Conservation (phyloP, 2,329 filamentous ascomycete species). For the Cyphellophora attinorum region DNA sequence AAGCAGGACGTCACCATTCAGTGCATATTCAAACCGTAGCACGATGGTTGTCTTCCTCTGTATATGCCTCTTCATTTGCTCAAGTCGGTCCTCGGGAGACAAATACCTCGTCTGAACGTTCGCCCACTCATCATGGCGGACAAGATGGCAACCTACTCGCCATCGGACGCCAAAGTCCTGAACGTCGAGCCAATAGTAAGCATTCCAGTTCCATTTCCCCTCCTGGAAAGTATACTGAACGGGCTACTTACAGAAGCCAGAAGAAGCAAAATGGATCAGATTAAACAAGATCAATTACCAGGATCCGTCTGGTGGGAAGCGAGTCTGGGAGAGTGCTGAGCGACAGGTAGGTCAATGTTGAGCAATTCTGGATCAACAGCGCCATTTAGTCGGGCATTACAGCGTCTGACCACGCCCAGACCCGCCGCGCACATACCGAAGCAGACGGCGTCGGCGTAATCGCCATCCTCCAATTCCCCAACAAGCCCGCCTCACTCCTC, state of each 20-base stretch:
- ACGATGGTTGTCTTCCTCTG: too few species aligned
- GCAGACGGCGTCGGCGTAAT: conserved; percentile 53
- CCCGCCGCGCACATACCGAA: conserved; percentile 32
- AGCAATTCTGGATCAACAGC: too few species aligned
- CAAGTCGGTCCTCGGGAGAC: too few species aligned
- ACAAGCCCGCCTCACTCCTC: conserved; percentile 32
- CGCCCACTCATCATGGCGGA: conserved; percentile 15
- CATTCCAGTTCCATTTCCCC: too few species aligned
- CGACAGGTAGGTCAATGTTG: conserved; percentile 26
- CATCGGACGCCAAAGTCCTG: conserved; percentile 15
- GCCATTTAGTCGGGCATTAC: neutral
- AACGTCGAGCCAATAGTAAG: conserved; percentile 15
- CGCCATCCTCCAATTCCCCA: conserved; percentile 41
- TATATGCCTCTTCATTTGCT: too few species aligned
- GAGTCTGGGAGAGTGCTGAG: conserved; percentile 37
- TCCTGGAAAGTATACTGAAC: too few species aligned
- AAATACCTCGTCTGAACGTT: too few species aligned
- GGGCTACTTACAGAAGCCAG: conserved; percentile 7
- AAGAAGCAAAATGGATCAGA: conserved; percentile 32
- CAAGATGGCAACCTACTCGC: conserved; percentile 16
- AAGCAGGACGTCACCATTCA: too few species aligned
- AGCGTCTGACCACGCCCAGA: conserved; percentile 5
- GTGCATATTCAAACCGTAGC: too few species aligned
- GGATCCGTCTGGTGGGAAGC: conserved; percentile 31
- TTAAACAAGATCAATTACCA: conserved; percentile 32